phyloP scores from a whole-genome alignment of 768 basidiomycete genomes.

The Kwoniella mangroviensis region DNA sequence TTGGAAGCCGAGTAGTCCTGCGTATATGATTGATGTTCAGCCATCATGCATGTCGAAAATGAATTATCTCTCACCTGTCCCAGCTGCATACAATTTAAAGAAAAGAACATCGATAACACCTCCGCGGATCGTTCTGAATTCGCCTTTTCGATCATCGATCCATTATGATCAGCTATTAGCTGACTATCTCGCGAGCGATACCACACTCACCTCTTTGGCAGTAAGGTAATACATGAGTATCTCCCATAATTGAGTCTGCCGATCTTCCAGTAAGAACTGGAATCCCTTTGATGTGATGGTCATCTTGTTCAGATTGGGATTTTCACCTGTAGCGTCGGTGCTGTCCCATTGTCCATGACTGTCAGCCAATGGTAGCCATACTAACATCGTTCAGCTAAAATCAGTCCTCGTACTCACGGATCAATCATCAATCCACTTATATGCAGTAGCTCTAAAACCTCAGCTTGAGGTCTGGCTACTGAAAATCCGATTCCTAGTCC shows the following conservation, averaged over 20 bases:
- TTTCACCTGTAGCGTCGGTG: constrained; percentile 21
- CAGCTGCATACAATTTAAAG: constrained; percentile 95
- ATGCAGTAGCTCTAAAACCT: constrained; percentile 80
- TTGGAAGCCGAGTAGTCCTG: constrained; percentile 89
- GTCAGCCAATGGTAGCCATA: no score
- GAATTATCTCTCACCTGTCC: constrained; percentile 67
- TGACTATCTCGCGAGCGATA: no score
- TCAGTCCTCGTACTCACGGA: constrained; percentile 62
- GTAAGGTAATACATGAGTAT: constrained; percentile 86
- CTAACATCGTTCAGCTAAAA: constrained; percentile 50
- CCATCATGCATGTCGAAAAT: not conserved
- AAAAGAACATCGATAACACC: constrained; percentile 90
- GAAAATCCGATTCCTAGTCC: constrained; percentile 66
- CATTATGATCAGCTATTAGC: not conserved
- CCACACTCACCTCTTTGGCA: constrained; percentile 68
- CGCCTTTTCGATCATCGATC: not conserved
- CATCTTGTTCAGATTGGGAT: constrained; percentile 40
- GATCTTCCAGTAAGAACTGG: constrained; percentile 91
- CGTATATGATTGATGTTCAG: constrained; percentile 2
- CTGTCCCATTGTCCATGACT: constrained; percentile 6
- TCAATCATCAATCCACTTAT: constrained; percentile 83
- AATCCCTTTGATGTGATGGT: constrained; percentile 91
- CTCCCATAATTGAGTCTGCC: constrained; percentile 95
- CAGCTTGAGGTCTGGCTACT: constrained; percentile 75
- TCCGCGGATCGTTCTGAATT: constrained; percentile 87